Base-by-base conservation (phyloP, 805 yeast genomes). In the Yamadazyma tumulicola region DNA sequence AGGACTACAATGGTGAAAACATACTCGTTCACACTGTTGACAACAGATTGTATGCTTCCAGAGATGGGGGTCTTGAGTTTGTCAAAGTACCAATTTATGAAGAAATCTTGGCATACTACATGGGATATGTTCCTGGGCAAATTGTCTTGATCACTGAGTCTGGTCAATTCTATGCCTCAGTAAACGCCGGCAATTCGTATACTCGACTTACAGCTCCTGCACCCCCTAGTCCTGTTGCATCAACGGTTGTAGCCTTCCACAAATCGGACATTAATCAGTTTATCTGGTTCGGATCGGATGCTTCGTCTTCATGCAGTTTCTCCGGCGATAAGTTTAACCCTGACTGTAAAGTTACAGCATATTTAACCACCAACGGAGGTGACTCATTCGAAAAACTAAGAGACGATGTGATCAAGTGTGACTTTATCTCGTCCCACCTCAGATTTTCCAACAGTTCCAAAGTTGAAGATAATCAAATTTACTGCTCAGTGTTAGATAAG, bases 311-410 rank as follows among this genome's bases (percentile, higher is more conserved):
- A 2, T 83, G 95, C 57, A 26, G 21, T 10, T 24, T 20, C 12
- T 19, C 22, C 10, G 73, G 67, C 9, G 48, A 56, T n/a, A 52
- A 64, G 11, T 42, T 46, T 10, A 61, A 69, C 2, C 35, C 45
- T 1, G 58, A 65, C 13, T 89, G 97, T 57, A 64, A 67, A 31
- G 54, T 72, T 1, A 68, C 67, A 6, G 81, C 89, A 0, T 81
- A 69, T 45, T 61, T 75, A 37, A 81, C 96, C 2, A 61, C 56
- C 17, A 78, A 89, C 59, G 76, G 73, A 16, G 98, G 97, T 15
- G 47, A 57, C 18, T 56, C 71, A 4, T 93, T 88, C 69, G 47
- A 58, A 0, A 61, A 65, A 34, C 51, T 93, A 43, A 55, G 67
- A 16, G 73, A 73, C 6, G 65, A 75, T 42, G 83, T 77, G 5